Percentiles rank a stretch among this genome's conserved stretches.
Evolutionary conservation across 108 stramenopile species (phyloP).

Genomic region (Cyclostephanos tholiformis): DNA sequence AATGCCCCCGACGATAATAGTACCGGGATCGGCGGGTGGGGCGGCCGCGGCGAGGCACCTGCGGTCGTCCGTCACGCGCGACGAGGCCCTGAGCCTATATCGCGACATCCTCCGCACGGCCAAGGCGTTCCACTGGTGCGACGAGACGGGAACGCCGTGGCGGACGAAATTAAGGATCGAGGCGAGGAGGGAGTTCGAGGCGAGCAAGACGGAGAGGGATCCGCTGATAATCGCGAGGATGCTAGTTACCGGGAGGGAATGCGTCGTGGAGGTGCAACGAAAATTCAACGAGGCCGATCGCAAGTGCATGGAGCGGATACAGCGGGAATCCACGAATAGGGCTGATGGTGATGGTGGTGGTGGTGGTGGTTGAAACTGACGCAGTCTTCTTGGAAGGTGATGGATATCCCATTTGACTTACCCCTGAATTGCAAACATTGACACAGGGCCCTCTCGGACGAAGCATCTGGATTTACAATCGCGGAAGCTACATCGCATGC

Average conservation of each 20-base stretch:
- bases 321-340: conserved; percentile 60
- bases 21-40: conserved; percentile 24
- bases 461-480: no score
- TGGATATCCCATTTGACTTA: no score
- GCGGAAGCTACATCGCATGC: no score
- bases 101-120: conserved; percentile 88
- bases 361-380: no score
- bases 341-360: conserved; percentile 22
- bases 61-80: conserved; percentile 36
- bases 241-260: conserved; percentile 92
- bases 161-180: conserved; percentile 67
- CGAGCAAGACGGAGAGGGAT: conserved; percentile 80
- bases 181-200: conserved; percentile 91
- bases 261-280: conserved; percentile 87
- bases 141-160: conserved; percentile 83
- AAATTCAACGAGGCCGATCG: conserved; percentile 88
- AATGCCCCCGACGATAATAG: conserved; percentile 55
- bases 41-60: conserved; percentile 62
- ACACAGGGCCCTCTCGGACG: no score
- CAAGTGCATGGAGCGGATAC: conserved; percentile 81
- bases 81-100: conserved; percentile 76
- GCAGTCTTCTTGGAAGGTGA: not conserved
- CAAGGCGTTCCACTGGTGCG: conserved; percentile 90
- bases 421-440: no score
- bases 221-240: conserved; percentile 89